A percentile compares a stretch with the other conserved stretches of the same genome.
phyloP scores from a whole-genome alignment of 2,329 filamentous ascomycete genomes.

The Colletotrichum sp. region DNA sequence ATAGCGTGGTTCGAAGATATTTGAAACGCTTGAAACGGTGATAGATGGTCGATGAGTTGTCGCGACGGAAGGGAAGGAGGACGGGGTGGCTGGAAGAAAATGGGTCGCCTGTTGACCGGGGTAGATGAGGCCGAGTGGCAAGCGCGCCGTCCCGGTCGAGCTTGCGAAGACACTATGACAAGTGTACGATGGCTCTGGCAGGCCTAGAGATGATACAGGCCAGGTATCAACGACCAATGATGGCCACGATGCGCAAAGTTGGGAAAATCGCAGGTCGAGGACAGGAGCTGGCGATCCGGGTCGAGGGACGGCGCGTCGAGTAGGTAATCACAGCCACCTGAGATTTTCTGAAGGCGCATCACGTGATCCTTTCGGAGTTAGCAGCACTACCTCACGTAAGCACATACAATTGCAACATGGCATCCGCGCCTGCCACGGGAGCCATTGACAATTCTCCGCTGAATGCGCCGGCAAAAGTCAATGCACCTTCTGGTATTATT shows the following conservation, averaged over 20 bases:
- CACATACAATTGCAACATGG: not conserved
- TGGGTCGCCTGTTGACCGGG: slow-evolving; percentile 5
- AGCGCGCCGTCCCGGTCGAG: slow-evolving; percentile 2
- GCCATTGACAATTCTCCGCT: not conserved
- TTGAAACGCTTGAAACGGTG: not conserved
- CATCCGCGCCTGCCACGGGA: not conserved
- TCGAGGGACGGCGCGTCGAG: slow-evolving; percentile 12
- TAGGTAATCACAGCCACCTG: not conserved
- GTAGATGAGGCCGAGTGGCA: slow-evolving; percentile 8
- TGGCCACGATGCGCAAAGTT: slow-evolving; percentile 21
- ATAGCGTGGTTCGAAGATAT: not conserved
- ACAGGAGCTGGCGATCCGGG: slow-evolving; percentile 2
- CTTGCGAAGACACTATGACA: not conserved
- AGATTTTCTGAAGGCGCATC: not conserved
- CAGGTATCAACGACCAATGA: slow-evolving; percentile 20
- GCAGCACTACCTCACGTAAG: slow-evolving; percentile 3
- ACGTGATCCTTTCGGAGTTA: not conserved
- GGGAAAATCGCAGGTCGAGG: slow-evolving; percentile 10
- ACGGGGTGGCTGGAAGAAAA: slow-evolving; percentile 13
- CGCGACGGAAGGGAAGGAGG: slow-evolving; percentile 11
- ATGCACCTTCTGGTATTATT: not conserved
- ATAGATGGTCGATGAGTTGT: not conserved
- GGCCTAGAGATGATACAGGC: slow-evolving; percentile 5
- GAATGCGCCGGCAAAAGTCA: not conserved
- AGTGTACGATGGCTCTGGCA: not conserved